phyloP scores from a whole-genome alignment of 163 green algal genomes.

The Scenedesmus sp. region DNA sequence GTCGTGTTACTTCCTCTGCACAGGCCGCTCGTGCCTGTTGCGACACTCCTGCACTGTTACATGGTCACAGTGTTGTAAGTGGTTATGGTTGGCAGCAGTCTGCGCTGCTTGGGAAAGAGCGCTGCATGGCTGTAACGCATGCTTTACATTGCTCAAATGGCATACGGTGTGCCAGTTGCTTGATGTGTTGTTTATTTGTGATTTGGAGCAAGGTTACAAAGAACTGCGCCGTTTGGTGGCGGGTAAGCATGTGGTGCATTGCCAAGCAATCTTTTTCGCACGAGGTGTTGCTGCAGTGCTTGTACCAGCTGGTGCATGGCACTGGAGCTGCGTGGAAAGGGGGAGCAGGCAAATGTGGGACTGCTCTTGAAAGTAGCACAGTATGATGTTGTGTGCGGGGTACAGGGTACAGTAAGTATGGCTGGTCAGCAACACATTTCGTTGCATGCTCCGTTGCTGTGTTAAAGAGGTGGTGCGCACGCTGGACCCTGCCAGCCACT shows the following conservation, averaged over 20 bases:
- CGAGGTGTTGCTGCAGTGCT: too few relatives aligned
- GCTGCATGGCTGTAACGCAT: too few relatives aligned
- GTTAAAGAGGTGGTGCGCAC: background rate
- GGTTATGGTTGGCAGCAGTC: too few relatives aligned
- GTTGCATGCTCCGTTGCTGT: background rate
- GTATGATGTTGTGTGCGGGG: background rate
- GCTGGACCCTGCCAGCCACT: background rate
- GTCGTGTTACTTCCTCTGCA: background rate
- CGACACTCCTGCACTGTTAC: background rate
- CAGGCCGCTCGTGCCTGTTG: background rate
- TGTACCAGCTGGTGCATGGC: background rate
- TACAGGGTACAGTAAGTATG: background rate
- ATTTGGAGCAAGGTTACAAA: too few relatives aligned
- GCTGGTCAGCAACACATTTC: background rate
- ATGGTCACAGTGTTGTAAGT: background rate
- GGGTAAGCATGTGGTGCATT: too few relatives aligned
- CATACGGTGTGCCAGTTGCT: too few relatives aligned
- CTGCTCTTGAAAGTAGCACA: background rate
- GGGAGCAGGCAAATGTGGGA: background rate
- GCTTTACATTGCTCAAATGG: too few relatives aligned
- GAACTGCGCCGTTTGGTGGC: too few relatives aligned
- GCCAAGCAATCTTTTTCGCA: too few relatives aligned
- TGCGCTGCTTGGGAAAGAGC: too few relatives aligned
- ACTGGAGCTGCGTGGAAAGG: background rate
- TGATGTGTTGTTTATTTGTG: too few relatives aligned